A percentile compares a stretch with the other conserved stretches of the same genome.
Conservation (phyloP, 306 rosid genomes). For the Lathyrus aphaca region DNA sequence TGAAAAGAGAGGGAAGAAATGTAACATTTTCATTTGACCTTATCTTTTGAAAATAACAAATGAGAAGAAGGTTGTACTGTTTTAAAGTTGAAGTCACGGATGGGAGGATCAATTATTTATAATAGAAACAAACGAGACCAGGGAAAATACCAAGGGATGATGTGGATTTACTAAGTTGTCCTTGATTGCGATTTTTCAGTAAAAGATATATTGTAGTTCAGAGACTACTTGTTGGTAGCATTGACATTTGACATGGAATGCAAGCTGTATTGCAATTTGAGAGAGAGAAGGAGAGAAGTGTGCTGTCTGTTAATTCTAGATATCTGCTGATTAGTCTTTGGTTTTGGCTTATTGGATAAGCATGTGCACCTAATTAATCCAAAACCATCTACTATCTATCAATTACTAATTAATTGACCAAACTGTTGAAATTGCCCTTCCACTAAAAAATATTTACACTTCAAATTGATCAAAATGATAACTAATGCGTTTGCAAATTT, state of each 20-base stretch:
- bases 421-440: no score
- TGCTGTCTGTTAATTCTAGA: background rate
- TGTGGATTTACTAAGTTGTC: constrained; percentile 18
- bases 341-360: background rate
- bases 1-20: constrained; percentile 3
- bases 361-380: background rate
- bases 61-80: background rate
- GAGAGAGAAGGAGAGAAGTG: background rate
- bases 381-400: no score
- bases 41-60: background rate
- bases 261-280: constrained; percentile 20
- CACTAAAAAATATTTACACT: no score
- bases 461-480: no score
- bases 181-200: background rate
- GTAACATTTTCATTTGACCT: constrained; percentile 7
- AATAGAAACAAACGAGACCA: no score
- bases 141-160: background rate
- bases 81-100: constrained; percentile 7
- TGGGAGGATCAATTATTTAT: background rate
- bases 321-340: background rate
- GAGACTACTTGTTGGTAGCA: background rate
- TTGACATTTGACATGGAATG: background rate
- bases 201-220: background rate
- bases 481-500: no score
- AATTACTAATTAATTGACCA: no score